Conservation (phyloP, 169 alveolate genomes). For the Plasmodium blacklocki region DNA sequence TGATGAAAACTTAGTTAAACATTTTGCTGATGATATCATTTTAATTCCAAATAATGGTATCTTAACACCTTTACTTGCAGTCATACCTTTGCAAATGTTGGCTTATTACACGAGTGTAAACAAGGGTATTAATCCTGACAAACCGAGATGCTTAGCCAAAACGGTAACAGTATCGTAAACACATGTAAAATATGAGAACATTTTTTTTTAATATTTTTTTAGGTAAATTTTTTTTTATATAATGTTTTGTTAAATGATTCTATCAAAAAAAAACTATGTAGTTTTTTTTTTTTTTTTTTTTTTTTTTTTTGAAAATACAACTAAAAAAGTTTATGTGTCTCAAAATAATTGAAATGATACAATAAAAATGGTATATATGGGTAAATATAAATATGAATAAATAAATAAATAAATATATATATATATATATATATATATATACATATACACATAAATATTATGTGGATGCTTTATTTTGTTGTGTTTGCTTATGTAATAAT, state of each 20-base stretch:
- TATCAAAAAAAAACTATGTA: neutral
- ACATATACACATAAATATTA: too few relatives aligned
- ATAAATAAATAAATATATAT: too few relatives aligned
- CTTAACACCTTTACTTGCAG: constrained; percentile 89
- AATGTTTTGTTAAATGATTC: neutral
- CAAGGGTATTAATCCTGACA: constrained; percentile 88
- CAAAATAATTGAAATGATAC: too few relatives aligned
- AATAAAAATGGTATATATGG: too few relatives aligned
- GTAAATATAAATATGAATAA: too few relatives aligned
- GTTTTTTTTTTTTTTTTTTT: too few relatives aligned
- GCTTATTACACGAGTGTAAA: constrained; percentile 88
- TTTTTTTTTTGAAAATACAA: too few relatives aligned
- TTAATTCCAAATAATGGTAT: constrained; percentile 86
- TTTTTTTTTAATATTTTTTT: neutral
- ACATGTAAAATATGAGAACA: neutral
- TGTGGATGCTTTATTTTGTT: too few relatives aligned
- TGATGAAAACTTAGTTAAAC: constrained; percentile 84
- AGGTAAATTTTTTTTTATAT: neutral
- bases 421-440: too few relatives aligned
- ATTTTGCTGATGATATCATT: constrained; percentile 89
- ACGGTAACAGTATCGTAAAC: constrained; percentile 84
- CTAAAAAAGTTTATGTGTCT: too few relatives aligned
- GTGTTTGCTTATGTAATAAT: too few relatives aligned
- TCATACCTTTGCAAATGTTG: constrained; percentile 88
- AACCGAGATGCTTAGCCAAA: constrained; percentile 91